Base-by-base conservation (phyloP, 1,284 basidiomycete species). In the Moesziomyces aphidis region DNA sequence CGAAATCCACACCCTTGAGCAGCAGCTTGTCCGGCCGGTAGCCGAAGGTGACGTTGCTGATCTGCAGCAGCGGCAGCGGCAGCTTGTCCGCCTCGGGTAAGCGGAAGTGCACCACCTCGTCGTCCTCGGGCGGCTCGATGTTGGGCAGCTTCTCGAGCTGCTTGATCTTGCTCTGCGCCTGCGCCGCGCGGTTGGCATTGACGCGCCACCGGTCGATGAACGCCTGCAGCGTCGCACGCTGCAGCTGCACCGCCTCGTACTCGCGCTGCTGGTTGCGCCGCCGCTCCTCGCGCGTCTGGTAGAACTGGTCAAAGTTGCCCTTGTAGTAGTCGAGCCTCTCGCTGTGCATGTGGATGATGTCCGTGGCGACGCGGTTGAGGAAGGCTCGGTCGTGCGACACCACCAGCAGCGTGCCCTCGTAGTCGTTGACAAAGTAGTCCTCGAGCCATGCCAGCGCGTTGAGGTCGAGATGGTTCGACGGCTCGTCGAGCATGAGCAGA, bases 371-470 rank as follows among this genome's bases (percentile, higher is more conserved):
- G 26, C 93, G 92, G 86, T 99, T 95, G 89, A 99, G 87, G 90
- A 99, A 99, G 31, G 96, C 93, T 82, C 97, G 91, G 86, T 99
- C 97, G 89, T 99, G 97, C 65, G 96, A 97, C 36, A 99, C 97
- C 46, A 98, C 95, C 43, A 99, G 90, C 21, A 99, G 87, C 0
- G 96, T 98, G 51, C 93, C 93, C 1, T 90, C 87, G 95, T 97
- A 99, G 96, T 95, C 19, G 61, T 82, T 81, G 48, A 83, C 82
- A n/a, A 99, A 89, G 85, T 99, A 99, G 63, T 84, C 80, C 69
- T 84, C 83, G 36, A 84, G 77, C 82, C 83, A 82, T 0, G 82
- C 85, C 59, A 86, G 81, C 36, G 88, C 88, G 77, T 89, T 88
- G 68, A 89, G 80, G 80, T 96, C 72, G 92, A 81, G 55, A 86